Evolutionary conservation across 345 rosid species (phyloP), one percentile per base, ranked within the genome.

Genomic region (Rhodamnia rubescens): DNA sequence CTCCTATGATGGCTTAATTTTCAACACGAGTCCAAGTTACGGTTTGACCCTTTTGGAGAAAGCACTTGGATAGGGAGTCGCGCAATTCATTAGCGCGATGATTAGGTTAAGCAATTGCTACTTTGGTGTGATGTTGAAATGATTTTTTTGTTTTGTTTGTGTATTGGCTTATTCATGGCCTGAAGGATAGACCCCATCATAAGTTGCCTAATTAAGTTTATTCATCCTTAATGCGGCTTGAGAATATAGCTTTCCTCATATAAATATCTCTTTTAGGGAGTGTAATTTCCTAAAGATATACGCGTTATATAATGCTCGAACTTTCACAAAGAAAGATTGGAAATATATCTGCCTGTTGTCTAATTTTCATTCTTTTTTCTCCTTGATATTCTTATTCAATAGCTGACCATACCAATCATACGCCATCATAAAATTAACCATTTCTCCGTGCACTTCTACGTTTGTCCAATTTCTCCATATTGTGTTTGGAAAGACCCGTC

Each of bases 221-320:
- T 32, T 69, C 47, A 3, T 8, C 22, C 78, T 18, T 18, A 29
- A 32, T 69, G 40, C 24, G 24, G 47, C 24, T 18, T 16, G 22
- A 69, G 22, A 69, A 32, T 69, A 16, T 69, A 1, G 47, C 44
- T 16, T 18, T 69, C 10, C 11, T 32, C 0, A 0, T 32, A 32
- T 69, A 69, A 69, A 32, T 18, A 29, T 69, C 12, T 69, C 2
- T 64, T 1, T 0, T 8, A 4, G 1, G 6, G 24, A 16, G 40
- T 64, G 11, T 32, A 64, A 29, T 14, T 64, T 29, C 42, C 1
- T 15, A 11, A 64, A 15, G 75, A 1, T 40, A 64, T 29, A n/a
- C 1, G 0, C n/a, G 0, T 36, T 7, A 1, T 14, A 61, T 15
- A 15, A 61, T 4, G 6, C 24, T 61, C 0, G 0, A 29, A 61